These are phyloP conservation scores for Myriosclerotinia duriaeana DNA, from an alignment of 2,329 filamentous ascomycete species.

Conservation along the genomic window DNA sequence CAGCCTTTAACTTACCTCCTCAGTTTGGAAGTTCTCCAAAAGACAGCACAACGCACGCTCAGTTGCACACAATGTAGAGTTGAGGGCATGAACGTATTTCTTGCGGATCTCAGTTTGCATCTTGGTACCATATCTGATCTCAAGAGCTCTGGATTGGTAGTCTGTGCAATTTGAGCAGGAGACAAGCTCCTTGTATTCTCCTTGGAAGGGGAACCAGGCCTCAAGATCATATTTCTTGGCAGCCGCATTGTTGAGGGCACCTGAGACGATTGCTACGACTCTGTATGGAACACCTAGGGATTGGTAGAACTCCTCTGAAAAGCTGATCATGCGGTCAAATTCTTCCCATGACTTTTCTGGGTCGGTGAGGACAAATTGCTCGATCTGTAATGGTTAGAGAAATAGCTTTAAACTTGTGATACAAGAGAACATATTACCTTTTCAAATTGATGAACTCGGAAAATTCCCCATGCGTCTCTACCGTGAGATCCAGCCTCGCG, in stretches of 20 bases:
- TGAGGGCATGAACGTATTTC: constrained; percentile 91
- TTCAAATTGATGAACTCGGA: constrained; percentile 97
- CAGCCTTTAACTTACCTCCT: constrained; percentile 58
- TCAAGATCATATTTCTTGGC: constrained; percentile 95
- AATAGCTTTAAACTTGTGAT: constrained; percentile 24
- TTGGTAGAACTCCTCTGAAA: constrained; percentile 93
- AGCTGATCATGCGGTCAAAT: constrained; percentile 89
- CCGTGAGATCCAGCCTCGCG: constrained; percentile 92
- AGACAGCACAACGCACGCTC: constrained; percentile 92
- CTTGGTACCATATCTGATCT: constrained; percentile 89
- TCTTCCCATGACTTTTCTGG: constrained; percentile 90
- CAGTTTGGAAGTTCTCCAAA: constrained; percentile 94
- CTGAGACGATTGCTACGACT: constrained; percentile 92
- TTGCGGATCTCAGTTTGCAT: constrained; percentile 81
- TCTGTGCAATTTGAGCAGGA: constrained; percentile 98
- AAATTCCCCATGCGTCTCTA: constrained; percentile 95
- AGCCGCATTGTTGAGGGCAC: constrained; percentile 84
- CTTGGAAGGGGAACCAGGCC: constrained; percentile 94
- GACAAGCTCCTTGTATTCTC: constrained; percentile 97
- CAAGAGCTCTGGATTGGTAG: constrained; percentile 90
- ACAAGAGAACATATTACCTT: constrained; percentile 56
- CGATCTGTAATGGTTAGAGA: constrained; percentile 53
- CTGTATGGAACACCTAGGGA: constrained; percentile 86
- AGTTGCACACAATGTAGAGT: constrained; percentile 86
- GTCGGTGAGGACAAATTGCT: constrained; percentile 78